Base-by-base conservation (phyloP, 306 rosid species). In the Quercus mongolica region DNA sequence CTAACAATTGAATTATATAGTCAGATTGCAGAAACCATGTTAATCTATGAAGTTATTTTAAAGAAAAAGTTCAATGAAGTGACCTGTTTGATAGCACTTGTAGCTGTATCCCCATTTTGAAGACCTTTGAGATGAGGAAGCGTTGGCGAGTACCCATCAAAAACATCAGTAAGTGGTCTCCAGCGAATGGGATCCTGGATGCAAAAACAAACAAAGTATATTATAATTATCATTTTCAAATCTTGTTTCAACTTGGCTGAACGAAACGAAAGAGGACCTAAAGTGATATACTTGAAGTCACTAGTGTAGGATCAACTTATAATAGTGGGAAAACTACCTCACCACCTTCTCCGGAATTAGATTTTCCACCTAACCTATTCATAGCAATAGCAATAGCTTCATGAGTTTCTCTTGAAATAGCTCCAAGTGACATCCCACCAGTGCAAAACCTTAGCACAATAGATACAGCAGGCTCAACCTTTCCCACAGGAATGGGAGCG, bases 381-480 rank as follows among this genome's bases (percentile, higher is more conserved):
- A 95, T 95, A 78, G 99, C 99, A 77, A 94, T 84, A 67, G 98
- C 98, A 78, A 95, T 95, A 76, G 99, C 98, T 89, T 95, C 99
- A 19, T 95, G 99, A 35, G 99, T 95, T 86, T 95, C 99, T 81
- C 99, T 90, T 67, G 99, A 95, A 83, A 95, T 95, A 76, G 99
- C 99, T 86, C 99, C 99, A 80, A 95, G 98, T 25, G 99, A 95
- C 99, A 95, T 95, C 59, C 99, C 99, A 74, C 99, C 99, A 12
- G 99, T 95, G 87, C 99, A 95, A 88, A 95, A 95, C 65, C 99
- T 92, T 84, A 88, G 86, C 76, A 95, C 99, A 69, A 95, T 95
- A 58, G 99, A 87, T 82, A 84, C 73, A 69, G 99, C 99, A 81
- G 99, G 91, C 83, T 95, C 98, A 78, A 95, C 99, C 86, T 86